Conservation (phyloP, 345 rosid species). For the Isatis tinctoria region DNA sequence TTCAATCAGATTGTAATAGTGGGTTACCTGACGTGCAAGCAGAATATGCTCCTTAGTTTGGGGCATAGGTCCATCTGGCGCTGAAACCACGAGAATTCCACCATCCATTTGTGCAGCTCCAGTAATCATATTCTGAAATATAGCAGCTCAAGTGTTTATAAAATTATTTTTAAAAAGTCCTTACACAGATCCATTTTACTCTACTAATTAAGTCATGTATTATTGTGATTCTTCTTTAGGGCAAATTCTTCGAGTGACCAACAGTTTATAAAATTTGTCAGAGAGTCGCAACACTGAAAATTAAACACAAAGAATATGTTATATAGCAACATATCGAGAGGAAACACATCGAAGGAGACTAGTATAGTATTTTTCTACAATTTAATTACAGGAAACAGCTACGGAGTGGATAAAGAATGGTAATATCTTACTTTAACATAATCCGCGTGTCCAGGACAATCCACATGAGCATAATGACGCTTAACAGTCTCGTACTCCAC, state of each 20-base stretch:
- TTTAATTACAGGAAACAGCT: background rate
- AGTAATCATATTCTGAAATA: slow-evolving; percentile 93
- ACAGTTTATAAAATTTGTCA: slow-evolving; percentile 2
- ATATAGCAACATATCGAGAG: too few relatives aligned
- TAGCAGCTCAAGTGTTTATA: slow-evolving; percentile 5
- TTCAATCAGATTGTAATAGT: slow-evolving; percentile 7
- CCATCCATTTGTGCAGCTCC: slow-evolving; percentile 99
- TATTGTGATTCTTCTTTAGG: too few relatives aligned
- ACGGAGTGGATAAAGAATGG: background rate
- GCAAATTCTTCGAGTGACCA: too few relatives aligned
- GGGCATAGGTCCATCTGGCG: slow-evolving; percentile 99
- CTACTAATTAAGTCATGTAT: too few relatives aligned
- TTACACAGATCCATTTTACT: background rate
- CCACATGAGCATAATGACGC: slow-evolving; percentile 98
- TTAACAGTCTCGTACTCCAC: slow-evolving; percentile 95
- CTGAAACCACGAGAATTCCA: slow-evolving; percentile 96
- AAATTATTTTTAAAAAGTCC: background rate
- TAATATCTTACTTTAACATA: slow-evolving; percentile 74
- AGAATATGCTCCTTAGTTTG: slow-evolving; percentile 97
- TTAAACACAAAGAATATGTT: too few relatives aligned
- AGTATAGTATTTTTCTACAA: too few relatives aligned
- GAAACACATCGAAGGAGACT: background rate
- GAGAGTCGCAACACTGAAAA: too few relatives aligned
- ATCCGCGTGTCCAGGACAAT: slow-evolving; percentile 99
- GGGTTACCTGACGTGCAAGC: slow-evolving; percentile 92